Conservation (phyloP, 768 basidiomycete species). For the Rhizopogon rudus region DNA sequence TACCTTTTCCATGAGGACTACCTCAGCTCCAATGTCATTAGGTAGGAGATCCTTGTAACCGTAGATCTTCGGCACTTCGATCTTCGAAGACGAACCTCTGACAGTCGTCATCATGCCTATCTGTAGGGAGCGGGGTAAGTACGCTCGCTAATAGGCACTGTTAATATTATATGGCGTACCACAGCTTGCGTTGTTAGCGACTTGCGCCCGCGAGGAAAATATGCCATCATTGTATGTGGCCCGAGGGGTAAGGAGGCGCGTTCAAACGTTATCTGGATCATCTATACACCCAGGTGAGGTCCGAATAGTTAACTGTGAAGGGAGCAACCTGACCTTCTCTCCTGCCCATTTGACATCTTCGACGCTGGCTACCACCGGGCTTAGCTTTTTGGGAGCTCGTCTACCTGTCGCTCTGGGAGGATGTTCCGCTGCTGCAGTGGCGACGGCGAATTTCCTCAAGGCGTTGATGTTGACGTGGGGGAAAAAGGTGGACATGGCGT, state of each 20-base stretch:
- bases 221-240: slow-evolving; percentile 23
- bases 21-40: slow-evolving; percentile 26
- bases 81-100: slow-evolving; percentile 8
- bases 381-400: slow-evolving; percentile 8
- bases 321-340: slow-evolving; percentile 18
- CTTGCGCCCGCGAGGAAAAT: slow-evolving; percentile 25
- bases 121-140: slow-evolving; percentile 9
- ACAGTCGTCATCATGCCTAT: slow-evolving; percentile 26
- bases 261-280: slow-evolving; percentile 25
- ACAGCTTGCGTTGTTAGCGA: slow-evolving; percentile 24
- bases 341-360: slow-evolving; percentile 24
- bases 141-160: background rate
- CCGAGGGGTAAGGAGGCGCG: slow-evolving; percentile 22
- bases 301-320: background rate
- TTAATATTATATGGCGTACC: slow-evolving; percentile 10
- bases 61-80: slow-evolving; percentile 25
- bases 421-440: slow-evolving; percentile 19
- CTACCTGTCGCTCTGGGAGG: slow-evolving; percentile 5
- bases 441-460: slow-evolving; percentile 21
- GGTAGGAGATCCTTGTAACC: slow-evolving; percentile 21
- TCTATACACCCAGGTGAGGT: slow-evolving; percentile 11
- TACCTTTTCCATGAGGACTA: slow-evolving; percentile 28
- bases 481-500: slow-evolving; percentile 14
- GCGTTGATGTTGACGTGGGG: slow-evolving; percentile 23
- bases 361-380: slow-evolving; percentile 16